Base-by-base conservation (phyloP, 2,329 filamentous ascomycete genomes). In the Diaporthe vexans region DNA sequence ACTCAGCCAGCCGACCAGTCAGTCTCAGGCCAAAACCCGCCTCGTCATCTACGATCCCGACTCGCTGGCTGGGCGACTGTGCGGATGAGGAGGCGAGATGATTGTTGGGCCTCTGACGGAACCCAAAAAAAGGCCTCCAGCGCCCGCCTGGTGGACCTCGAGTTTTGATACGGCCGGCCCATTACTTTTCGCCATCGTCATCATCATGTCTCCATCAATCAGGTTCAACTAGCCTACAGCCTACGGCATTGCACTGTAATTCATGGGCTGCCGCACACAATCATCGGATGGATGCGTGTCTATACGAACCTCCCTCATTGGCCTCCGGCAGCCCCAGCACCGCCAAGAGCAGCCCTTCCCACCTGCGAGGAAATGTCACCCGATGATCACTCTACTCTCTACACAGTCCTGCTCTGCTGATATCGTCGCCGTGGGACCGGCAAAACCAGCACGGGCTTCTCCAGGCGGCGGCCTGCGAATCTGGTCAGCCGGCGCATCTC, bases 361-460 rank as follows among this genome's bases (percentile, higher is more conserved):
- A 68, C 63, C 63, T 15, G 33, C 10, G 33, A 54, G 63, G 33
- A 37, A 68, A 68, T 43, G 40, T 68, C 63, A 68, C 63, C 63
- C 48, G 48, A 68, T 54, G 48, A 68, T 68, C 63, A 68, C 63
- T 40, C 63, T 68, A 68, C 63, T 54, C 24, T 43, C 37, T 46
- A 63, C 58, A 13, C 40, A 17, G 24, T 33, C 10, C 17, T 48
- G 59, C 59, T 33, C 40, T 37, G 33, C 29, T 24, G 48, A 54
- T 54, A 68, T 54, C 48, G 24, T 68, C 33, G 46, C 19, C 63
- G 63, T 67, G 63, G 46, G 46, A 65, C 61, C 63, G 37, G 11
- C 58, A 43, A 29, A 35, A 37, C 43, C 40, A 48, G 46, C 61
- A 35, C 29, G 26, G 43, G 43, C 43, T 33, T n/a, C 43, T 26